These are phyloP conservation scores for Torulaspora gathmanii DNA, from an alignment of 805 yeast species.

Conservation along the genomic window DNA sequence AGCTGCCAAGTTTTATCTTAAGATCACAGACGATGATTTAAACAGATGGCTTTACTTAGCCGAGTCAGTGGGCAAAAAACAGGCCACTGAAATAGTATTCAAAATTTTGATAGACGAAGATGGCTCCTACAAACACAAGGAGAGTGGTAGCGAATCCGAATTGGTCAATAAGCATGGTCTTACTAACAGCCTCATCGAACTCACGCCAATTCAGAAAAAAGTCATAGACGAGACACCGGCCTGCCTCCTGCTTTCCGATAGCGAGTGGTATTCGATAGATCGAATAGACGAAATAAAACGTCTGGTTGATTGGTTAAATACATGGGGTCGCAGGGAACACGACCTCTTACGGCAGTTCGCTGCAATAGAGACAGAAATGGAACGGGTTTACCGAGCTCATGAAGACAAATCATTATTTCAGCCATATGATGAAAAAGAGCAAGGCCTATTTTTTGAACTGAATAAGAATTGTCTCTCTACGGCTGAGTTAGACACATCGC, in stretches of 20 bases:
- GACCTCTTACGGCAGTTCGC: constrained; percentile 57
- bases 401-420: constrained; percentile 49
- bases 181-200: constrained; percentile 13
- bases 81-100: constrained; percentile 28
- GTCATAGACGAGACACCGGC: constrained; percentile 61
- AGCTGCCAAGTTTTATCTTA: constrained; percentile 37
- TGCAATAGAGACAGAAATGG: constrained; percentile 13
- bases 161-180: constrained; percentile 21
- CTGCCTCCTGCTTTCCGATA: constrained; percentile 43
- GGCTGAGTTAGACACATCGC: constrained; percentile 27
- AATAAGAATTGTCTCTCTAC: constrained; percentile 37
- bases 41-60: constrained; percentile 29
- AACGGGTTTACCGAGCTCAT: constrained; percentile 52
- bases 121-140: constrained; percentile 17
- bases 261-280: constrained; percentile 72
- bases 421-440: constrained; percentile 41
- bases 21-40: constrained; percentile 28
- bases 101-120: constrained; percentile 21
- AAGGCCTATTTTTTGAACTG: constrained; percentile 40
- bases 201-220: constrained; percentile 49
- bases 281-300: constrained; percentile 50
- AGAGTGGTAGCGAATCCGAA: constrained; percentile 16
- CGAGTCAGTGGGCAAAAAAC: constrained; percentile 17
- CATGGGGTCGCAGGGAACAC: constrained; percentile 71
- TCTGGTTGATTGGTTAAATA: constrained; percentile 63